Conservation (phyloP, 805 yeast genomes). For the Nakazawaea molendinolei region DNA sequence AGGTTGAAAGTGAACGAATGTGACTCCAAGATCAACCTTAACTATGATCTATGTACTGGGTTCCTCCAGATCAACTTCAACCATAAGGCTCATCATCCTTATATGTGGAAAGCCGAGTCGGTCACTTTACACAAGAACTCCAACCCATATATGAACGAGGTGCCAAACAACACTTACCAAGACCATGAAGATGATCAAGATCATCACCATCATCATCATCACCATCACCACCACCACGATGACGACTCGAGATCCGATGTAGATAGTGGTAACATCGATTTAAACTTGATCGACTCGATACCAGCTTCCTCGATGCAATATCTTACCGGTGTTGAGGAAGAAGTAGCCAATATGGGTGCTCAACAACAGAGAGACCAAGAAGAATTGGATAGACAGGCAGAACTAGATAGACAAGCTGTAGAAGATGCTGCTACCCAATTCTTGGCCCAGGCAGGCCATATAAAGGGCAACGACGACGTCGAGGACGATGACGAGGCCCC, state of each 20-base stretch:
- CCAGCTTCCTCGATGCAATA: constrained; percentile 11
- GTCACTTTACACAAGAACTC: constrained; percentile 7
- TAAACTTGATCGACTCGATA: constrained; percentile 9
- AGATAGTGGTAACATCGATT: constrained; percentile 8
- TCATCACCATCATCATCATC: constrained; percentile 2
- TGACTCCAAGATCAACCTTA: constrained; percentile 31
- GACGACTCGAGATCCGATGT: neutral
- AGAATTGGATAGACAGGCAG: constrained; percentile 8
- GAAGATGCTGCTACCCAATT: constrained; percentile 12
- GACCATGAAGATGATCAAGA: neutral
- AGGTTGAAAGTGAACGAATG: constrained; percentile 35
- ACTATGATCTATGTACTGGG: constrained; percentile 32
- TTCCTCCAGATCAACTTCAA: constrained; percentile 28
- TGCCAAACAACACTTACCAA: constrained; percentile 6
- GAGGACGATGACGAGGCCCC: constrained; percentile 4
- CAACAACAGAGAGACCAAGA: neutral
- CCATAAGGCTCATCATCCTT: constrained; percentile 35
- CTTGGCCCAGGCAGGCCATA: constrained; percentile 6
- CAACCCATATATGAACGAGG: constrained; percentile 4
- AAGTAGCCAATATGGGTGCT: constrained; percentile 5
- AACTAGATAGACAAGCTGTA: constrained; percentile 11
- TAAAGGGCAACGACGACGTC: constrained; percentile 4
- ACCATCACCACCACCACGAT: constrained; percentile 1
- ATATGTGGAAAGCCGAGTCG: constrained; percentile 24
- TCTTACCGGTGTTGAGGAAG: constrained; percentile 10